Evolutionary conservation across 2,329 filamentous ascomycete genomes (phyloP).

Genomic region (Claviceps monticola): DNA sequence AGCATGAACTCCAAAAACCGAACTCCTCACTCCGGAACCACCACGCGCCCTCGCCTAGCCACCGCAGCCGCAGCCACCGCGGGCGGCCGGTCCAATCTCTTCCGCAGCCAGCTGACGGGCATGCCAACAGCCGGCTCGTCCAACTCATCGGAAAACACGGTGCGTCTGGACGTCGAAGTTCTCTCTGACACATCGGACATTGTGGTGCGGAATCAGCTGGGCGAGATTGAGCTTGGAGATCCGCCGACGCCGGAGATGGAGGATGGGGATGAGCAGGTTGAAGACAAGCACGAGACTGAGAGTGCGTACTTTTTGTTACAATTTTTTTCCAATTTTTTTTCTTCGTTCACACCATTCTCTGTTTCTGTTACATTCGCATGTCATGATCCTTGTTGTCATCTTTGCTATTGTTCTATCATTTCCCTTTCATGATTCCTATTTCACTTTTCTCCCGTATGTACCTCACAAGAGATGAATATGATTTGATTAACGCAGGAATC

Average conservation of each 20-base stretch:
- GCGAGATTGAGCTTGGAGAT: slow-evolving; percentile 47
- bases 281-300: slow-evolving; percentile 43
- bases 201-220: slow-evolving; percentile 47
- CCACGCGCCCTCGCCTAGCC: slow-evolving; percentile 1
- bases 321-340: background rate
- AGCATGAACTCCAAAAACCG: slow-evolving; percentile 4
- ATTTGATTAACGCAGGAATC: background rate
- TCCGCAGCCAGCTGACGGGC: slow-evolving; percentile 44
- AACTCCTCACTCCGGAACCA: background rate
- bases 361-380: background rate
- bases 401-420: too few species aligned
- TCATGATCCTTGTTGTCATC: background rate
- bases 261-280: slow-evolving; percentile 41
- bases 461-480: background rate
- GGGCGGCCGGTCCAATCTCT: slow-evolving; percentile 30
- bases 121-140: slow-evolving; percentile 34
- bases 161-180: slow-evolving; percentile 34
- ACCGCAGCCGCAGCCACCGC: slow-evolving; percentile 1
- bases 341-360: background rate
- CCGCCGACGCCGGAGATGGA: slow-evolving; percentile 39
- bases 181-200: slow-evolving; percentile 39
- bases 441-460: background rate
- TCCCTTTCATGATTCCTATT: too few species aligned
- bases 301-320: slow-evolving; percentile 22
- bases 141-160: slow-evolving; percentile 26